Conservation (phyloP, 441 rosid species). For the Corymbia citriodora region DNA sequence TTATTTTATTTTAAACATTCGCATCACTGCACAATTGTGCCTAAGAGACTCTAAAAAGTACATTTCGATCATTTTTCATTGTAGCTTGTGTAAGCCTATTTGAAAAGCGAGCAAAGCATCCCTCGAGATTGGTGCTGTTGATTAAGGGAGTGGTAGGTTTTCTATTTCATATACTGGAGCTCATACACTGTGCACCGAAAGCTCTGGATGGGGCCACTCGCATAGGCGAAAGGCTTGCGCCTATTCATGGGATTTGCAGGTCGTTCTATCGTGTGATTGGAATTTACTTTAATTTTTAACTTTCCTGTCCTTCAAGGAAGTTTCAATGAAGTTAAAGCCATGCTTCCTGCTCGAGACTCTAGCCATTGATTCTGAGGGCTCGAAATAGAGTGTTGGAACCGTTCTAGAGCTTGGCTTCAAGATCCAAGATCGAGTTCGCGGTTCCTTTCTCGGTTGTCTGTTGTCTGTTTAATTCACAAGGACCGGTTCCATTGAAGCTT, state of each 20-base stretch:
- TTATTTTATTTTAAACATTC: too few relatives aligned
- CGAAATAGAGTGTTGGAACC: background rate
- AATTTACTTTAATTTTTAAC: too few relatives aligned
- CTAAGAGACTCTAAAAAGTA: too few relatives aligned
- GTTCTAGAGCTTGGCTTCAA: background rate
- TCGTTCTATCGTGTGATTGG: accelerated
- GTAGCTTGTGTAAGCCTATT: too few relatives aligned
- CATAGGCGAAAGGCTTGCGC: background rate
- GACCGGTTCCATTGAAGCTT: background rate
- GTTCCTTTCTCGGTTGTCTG: background rate
- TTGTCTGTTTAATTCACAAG: background rate
- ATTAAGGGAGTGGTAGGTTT: background rate
- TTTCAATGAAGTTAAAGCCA: background rate
- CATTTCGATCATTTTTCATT: too few relatives aligned
- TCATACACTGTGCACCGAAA: too few relatives aligned
- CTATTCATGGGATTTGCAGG: background rate
- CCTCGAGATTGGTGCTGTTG: background rate
- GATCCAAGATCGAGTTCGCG: background rate
- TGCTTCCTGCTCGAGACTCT: background rate
- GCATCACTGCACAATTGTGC: background rate
- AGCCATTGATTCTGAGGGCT: background rate
- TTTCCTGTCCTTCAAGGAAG: background rate
- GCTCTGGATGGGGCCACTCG: background rate
- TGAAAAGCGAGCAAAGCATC: background rate
- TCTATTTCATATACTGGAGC: background rate